A percentile compares a stretch with the other conserved stretches of the same genome.
Evolutionary conservation across 1,139 yeast genomes (phyloP).

Genomic region (Kluyveromyces sp.): DNA sequence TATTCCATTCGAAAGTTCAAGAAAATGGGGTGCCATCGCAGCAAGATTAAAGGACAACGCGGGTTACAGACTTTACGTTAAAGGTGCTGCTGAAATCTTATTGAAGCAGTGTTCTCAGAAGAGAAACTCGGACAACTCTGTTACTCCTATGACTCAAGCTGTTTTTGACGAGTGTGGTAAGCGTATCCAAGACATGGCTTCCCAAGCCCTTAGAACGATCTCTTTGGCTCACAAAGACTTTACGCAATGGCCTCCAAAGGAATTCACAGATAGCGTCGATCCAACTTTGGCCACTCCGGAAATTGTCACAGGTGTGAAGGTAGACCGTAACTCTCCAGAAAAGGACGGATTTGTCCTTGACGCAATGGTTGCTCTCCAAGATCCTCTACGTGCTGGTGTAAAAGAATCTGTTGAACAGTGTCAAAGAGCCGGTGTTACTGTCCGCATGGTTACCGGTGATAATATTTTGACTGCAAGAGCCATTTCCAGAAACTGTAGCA

Average conservation of each 20-base stretch:
- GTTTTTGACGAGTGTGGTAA: constrained; percentile 29
- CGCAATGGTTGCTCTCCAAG: constrained; percentile 84
- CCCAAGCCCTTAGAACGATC: constrained; percentile 74
- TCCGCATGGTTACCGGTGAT: constrained; percentile 98
- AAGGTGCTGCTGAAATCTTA: constrained; percentile 93
- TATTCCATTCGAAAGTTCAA: constrained; percentile 85
- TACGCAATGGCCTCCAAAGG: constrained; percentile 62
- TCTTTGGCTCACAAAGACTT: constrained; percentile 76
- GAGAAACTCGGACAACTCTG: constrained; percentile 30
- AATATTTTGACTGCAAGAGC: constrained; percentile 85
- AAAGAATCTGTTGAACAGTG: constrained; percentile 79
- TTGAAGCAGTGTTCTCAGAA: constrained; percentile 48
- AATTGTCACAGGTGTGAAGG: constrained; percentile 34
- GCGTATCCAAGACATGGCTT: constrained; percentile 60
- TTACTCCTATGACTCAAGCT: constrained; percentile 21
- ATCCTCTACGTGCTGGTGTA: constrained; percentile 90
- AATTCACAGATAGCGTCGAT: constrained; percentile 28
- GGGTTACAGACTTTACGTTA: constrained; percentile 54
- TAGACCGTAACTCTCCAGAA: constrained; percentile 11
- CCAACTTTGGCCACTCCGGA: constrained; percentile 42
- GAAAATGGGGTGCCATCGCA: constrained; percentile 89
- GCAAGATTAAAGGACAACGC: constrained; percentile 38
- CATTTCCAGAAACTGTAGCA: constrained; percentile 80
- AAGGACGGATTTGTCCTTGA: constrained; percentile 45
- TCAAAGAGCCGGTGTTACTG: constrained; percentile 84